Base-by-base conservation (phyloP, 1,284 basidiomycete genomes). In the Ustilago bromivora region DNA sequence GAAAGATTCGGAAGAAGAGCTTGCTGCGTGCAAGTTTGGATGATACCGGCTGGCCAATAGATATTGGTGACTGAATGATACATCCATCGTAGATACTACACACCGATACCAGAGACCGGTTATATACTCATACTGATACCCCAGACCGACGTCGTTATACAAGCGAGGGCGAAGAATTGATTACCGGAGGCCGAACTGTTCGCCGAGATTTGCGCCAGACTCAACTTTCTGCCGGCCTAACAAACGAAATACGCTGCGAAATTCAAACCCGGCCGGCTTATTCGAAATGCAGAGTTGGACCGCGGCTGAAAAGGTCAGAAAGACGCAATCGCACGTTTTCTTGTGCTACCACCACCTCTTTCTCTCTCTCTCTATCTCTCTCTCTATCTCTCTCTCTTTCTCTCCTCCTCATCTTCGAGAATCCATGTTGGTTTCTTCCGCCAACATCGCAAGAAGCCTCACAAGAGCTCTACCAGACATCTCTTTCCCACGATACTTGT, bases 131-230 rank as follows among this genome's bases (percentile, higher is more conserved):
- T 28, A 3, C 23, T 28, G 23, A 28, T 0, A 28, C 23, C 23
- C 23, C 23, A 28, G 23, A 28, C 23, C 23, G 23, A 28, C 23
- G 23, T 28, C 2, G 23, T 28, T 28, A 28, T 3, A 28, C 23
- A 28, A 28, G 3, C 23, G 23, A 28, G 23, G 23, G 3, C 38
- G 10, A 19, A 36, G 7, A 31, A 31, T 1, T 3, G 19, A 3
- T 8, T 52, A 41, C 46, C 57, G 61, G 55, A 64, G 55, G 61
- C 61, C 61, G 61, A 35, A n/a, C n/a, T 19, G 52, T 51, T 52
- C 46, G 47, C 61, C 61, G 61, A 57, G 36, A 35, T 35, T 40
- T 9, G 15, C 43, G 17, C n/a, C 13, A 8, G 10, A 28, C 11
- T 9, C 5, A 17, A 32, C 40, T 17, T 43, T 8, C 1, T 0